Evolutionary conservation across 768 basidiomycete genomes (phyloP), one percentile per base, ranked within the genome.

Genomic region (Phanerochaete carnosa): DNA sequence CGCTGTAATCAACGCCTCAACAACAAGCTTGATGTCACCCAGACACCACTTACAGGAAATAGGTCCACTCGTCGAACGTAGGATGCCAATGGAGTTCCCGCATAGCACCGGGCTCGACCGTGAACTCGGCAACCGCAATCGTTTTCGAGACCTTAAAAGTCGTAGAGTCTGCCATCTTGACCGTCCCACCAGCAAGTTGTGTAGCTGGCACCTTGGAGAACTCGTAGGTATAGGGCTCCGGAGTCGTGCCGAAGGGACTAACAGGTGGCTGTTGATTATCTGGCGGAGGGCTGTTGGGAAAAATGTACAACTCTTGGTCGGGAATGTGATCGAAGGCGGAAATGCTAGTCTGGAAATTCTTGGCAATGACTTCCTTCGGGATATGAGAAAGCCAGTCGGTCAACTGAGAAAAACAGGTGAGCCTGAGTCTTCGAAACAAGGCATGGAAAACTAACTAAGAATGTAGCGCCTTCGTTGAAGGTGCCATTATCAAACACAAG

Each of bases 71-170:
- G 8, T 76, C 74, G 58, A 76, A 61, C 16, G 78, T 79, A 1
- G 79, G 79, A 58, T 80, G 79, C 79, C 79, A 80, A 70, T 86
- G 85, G 58, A 87, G 77, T 62, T 85, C 84, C 59, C 83, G 74
- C 66, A 84, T 81, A 55, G 78, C 83, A 45, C 83, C 83, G 11
- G 82, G 80, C 51, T 83, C 75, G 26, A 86, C 77, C 19, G 77
- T 82, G n/a, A 86, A 76, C 67, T 84, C 82, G 22, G 80, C 83
- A 3, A 79, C 83, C 7, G 81, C 74, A 46, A 83, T 82, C 1
- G 78, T 79, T 55, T 69, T 76, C 2, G 83, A 74, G 23, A 79
- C 70, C 45, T 74, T 73, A 74, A 86, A 86, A 6, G 75, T 79
- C 2, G 77, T 72, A 0, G 81, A 79, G 68, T 83, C 83, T 9